Evolutionary conservation across 1,284 basidiomycete genomes (phyloP).

Genomic region (Sanguinoderma infundibulare): DNA sequence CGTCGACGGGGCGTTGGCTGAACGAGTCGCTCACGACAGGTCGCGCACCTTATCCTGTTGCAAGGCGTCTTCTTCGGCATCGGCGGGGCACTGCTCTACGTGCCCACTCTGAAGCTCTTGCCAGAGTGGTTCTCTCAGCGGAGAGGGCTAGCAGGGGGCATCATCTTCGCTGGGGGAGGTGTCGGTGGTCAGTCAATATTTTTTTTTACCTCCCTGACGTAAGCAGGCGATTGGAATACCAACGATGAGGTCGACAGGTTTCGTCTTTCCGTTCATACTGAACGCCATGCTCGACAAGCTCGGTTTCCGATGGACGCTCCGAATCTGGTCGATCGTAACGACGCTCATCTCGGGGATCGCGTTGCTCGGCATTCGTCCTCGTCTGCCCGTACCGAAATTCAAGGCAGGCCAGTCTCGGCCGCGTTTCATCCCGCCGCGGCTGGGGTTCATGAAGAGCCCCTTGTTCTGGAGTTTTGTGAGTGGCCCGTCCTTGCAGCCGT

Average conservation of each 20-base stretch:
- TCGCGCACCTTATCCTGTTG: conserved; percentile 32
- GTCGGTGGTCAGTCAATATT: conserved; percentile 28
- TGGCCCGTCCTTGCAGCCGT: background rate
- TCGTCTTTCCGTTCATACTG: conserved; percentile 32
- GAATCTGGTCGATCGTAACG: conserved; percentile 28
- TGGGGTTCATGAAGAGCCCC: conserved; percentile 30
- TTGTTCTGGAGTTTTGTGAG: conserved; percentile 33
- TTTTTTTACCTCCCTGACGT: background rate
- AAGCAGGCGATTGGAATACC: too few relatives aligned
- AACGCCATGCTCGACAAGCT: conserved; percentile 26
- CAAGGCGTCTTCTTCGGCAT: conserved; percentile 34
- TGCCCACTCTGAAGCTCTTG: conserved; percentile 28
- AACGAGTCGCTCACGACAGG: conserved; percentile 11
- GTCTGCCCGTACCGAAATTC: conserved; percentile 30
- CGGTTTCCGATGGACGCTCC: conserved; percentile 35
- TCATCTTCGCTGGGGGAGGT: conserved; percentile 36
- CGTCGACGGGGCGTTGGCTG: background rate
- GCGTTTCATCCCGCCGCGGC: conserved; percentile 29
- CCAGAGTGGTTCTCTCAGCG: conserved; percentile 29
- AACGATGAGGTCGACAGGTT: conserved; percentile 19
- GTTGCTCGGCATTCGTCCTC: conserved; percentile 30
- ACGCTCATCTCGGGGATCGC: conserved; percentile 27
- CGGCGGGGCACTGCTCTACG: conserved; percentile 30
- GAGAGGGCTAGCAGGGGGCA: conserved; percentile 32
- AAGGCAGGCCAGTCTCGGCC: conserved; percentile 22